Evolutionary conservation across 2,329 filamentous ascomycete species (phyloP).

Genomic region (Knufia fluminis): DNA sequence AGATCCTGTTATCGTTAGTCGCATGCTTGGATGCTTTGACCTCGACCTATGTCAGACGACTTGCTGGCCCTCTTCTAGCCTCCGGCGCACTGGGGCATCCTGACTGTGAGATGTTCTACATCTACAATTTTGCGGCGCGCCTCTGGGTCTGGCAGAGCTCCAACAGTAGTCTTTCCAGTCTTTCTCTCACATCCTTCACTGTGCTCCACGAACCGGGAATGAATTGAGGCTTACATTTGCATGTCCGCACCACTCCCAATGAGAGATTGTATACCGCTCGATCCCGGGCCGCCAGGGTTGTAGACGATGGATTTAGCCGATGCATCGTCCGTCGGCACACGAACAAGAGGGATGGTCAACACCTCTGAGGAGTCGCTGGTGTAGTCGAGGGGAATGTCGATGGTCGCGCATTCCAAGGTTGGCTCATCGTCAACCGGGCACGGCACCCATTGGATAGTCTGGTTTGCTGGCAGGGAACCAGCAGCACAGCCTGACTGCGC

Average conservation of each 20-base stretch:
- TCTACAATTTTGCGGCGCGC: too few species aligned
- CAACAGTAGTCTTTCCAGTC: too few species aligned
- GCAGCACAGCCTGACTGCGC: slow-evolving; percentile 6
- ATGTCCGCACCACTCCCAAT: not conserved
- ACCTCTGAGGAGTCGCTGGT: slow-evolving; percentile 13
- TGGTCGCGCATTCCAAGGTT: slow-evolving; percentile 13
- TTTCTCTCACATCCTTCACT: too few species aligned
- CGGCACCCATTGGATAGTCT: slow-evolving; percentile 6
- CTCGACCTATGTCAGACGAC: too few species aligned
- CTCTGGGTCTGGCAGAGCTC: too few species aligned
- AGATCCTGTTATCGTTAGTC: too few species aligned
- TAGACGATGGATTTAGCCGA: slow-evolving; percentile 14
- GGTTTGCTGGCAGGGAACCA: slow-evolving; percentile 6
- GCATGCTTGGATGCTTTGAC: too few species aligned
- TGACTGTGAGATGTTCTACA: too few species aligned
- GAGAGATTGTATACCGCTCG: slow-evolving; percentile 3
- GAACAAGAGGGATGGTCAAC: slow-evolving; percentile 19
- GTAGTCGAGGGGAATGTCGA: slow-evolving; percentile 22
- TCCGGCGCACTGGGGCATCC: too few species aligned
- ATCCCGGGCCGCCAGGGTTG: slow-evolving; percentile 15
- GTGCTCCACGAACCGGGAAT: too few species aligned
- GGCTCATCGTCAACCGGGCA: slow-evolving; percentile 7
- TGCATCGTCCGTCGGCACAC: slow-evolving; percentile 14
- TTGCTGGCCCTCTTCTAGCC: too few species aligned
- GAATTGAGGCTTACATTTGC: slow-evolving; percentile 3